Conservation (phyloP, 2,329 filamentous ascomycete species). For the Akanthomyces dipterigenus region DNA sequence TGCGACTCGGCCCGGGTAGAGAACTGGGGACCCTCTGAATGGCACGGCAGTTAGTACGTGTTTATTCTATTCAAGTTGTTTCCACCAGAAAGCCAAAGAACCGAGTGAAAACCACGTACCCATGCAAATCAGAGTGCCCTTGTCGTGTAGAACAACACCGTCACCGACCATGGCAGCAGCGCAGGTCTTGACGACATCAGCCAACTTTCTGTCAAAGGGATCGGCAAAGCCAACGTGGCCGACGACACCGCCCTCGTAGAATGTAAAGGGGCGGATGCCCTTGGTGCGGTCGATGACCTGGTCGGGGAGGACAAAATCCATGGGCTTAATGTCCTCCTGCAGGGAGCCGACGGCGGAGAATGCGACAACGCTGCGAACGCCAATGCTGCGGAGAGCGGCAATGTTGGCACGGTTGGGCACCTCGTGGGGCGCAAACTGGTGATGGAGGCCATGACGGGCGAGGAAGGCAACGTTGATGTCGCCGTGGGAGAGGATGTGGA, state of each 20-base stretch:
- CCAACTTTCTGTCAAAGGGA: conserved; percentile 78
- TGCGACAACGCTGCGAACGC: conserved; percentile 84
- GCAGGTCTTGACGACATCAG: conserved; percentile 69
- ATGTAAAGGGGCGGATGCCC: conserved; percentile 88
- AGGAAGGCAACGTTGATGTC: conserved; percentile 84
- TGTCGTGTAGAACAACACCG: conserved; percentile 75
- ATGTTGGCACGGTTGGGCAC: conserved; percentile 95
- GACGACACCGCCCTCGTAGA: conserved; percentile 88
- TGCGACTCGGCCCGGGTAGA: conserved; percentile 92
- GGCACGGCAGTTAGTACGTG: background rate
- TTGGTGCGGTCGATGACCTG: conserved; percentile 98
- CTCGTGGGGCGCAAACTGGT: conserved; percentile 88
- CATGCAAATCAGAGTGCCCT: conserved; percentile 87
- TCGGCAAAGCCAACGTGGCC: conserved; percentile 94
- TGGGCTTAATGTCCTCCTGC: conserved; percentile 85
- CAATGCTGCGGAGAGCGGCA: conserved; percentile 85
- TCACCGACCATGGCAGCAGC: conserved; percentile 73
- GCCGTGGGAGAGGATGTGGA: conserved; percentile 82
- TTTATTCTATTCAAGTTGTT: background rate
- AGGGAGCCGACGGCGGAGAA: conserved; percentile 93
- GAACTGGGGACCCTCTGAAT: conserved; percentile 89
- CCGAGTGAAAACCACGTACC: conserved; percentile 42
- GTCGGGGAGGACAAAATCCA: conserved; percentile 94
- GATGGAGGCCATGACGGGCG: conserved; percentile 81
- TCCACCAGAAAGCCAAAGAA: background rate